phyloP scores from a whole-genome alignment of 495 filamentous ascomycete genomes.

The Oleoguttula mirabilis region DNA sequence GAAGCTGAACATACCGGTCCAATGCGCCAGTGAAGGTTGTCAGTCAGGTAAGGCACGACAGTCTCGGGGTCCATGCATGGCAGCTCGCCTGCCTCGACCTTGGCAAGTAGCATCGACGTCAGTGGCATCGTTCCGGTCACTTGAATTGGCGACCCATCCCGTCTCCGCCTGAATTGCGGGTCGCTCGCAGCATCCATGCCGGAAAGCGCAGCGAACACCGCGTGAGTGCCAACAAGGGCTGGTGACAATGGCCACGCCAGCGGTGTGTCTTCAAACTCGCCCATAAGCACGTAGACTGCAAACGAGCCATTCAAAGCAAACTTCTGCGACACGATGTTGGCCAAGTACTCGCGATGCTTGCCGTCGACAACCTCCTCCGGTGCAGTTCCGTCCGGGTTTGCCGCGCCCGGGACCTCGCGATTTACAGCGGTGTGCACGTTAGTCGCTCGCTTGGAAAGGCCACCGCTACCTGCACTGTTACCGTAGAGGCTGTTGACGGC shows the following conservation, averaged over 20 bases:
- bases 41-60: slow-evolving; percentile 36
- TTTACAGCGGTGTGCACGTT: not conserved
- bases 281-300: slow-evolving; percentile 51
- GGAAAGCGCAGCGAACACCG: slow-evolving; percentile 34
- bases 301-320: slow-evolving; percentile 44
- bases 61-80: slow-evolving; percentile 31
- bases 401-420: not conserved
- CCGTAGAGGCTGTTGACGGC: slow-evolving; percentile 47
- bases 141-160: slow-evolving; percentile 13
- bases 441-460: slow-evolving; percentile 9
- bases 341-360: slow-evolving; percentile 46
- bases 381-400: not conserved
- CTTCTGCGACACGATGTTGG: slow-evolving; percentile 45
- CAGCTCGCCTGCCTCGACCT: slow-evolving; percentile 30
- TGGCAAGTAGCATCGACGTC: slow-evolving; percentile 38
- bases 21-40: slow-evolving; percentile 33
- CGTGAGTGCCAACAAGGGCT: slow-evolving; percentile 43
- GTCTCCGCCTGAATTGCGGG: not conserved
- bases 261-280: slow-evolving; percentile 32
- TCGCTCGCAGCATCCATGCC: not conserved
- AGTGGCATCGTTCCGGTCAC: slow-evolving; percentile 46
- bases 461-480: slow-evolving; percentile 12
- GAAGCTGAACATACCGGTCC: slow-evolving; percentile 22
- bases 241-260: slow-evolving; percentile 33
- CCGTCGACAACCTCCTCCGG: slow-evolving; percentile 5